Percentiles rank a stretch among this genome's conserved stretches.
Evolutionary conservation across 73 alveolate genomes (phyloP).

Genomic region (Durusdinium trenchii): DNA sequence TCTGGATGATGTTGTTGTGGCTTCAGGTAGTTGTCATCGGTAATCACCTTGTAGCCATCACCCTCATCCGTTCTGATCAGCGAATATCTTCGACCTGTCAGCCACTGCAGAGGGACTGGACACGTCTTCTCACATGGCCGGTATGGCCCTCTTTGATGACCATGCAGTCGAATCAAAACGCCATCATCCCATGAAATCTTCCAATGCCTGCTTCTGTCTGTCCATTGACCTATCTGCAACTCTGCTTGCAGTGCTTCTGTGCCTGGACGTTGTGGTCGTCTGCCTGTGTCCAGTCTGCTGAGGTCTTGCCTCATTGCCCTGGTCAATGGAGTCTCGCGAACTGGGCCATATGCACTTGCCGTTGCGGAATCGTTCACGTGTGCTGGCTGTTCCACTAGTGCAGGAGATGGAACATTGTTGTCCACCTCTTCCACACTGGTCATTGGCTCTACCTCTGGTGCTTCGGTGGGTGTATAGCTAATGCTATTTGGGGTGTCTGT

Average conservation of each 20-base stretch:
- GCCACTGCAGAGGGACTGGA: background rate
- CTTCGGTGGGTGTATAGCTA: no score
- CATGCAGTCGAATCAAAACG: background rate
- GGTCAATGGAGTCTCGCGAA: background rate
- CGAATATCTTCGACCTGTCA: background rate
- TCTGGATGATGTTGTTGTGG: no score
- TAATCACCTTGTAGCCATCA: background rate
- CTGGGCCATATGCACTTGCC: background rate
- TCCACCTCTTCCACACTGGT: no score
- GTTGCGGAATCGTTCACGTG: no score
- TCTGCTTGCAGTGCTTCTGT: background rate
- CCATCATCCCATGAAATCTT: constrained; percentile 3
- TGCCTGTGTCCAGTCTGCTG: background rate
- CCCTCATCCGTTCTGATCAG: background rate
- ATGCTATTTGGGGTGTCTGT: no score
- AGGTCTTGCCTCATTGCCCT: background rate
- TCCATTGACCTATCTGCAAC: background rate
- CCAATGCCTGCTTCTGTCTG: background rate
- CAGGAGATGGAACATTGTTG: no score
- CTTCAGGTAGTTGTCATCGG: background rate
- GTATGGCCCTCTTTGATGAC: background rate
- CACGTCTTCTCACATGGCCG: background rate
- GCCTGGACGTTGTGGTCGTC: background rate
- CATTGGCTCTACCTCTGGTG: no score
- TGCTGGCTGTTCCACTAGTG: no score